phyloP scores from a whole-genome alignment of 2,329 filamentous ascomycete species.

The Stachybotrys echinatus region DNA sequence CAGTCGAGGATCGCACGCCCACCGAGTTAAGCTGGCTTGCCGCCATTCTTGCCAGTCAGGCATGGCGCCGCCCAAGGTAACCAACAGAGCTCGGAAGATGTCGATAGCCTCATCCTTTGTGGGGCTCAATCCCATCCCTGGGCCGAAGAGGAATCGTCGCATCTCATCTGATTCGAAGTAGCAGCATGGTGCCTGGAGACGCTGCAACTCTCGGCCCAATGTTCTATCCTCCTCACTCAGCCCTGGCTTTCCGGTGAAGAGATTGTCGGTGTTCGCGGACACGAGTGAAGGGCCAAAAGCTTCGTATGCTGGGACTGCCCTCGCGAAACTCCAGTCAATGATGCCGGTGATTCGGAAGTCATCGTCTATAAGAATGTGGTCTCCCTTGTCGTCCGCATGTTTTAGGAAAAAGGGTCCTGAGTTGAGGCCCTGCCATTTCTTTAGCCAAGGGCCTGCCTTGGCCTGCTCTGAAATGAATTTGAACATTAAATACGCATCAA shows the following conservation, averaged over 20 bases:
- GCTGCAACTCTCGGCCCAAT: conserved; percentile 6
- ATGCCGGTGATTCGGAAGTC: conserved; percentile 33
- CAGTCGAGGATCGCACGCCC: too few relatives aligned
- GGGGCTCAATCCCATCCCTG: conserved; percentile 10
- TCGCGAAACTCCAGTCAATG: conserved; percentile 9
- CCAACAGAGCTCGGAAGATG: conserved; percentile 10
- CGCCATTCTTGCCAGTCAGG: conserved; percentile 9
- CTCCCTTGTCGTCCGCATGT: conserved; percentile 40
- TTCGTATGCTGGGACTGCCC: conserved; percentile 7
- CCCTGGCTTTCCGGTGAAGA: conserved; percentile 4
- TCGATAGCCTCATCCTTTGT: conserved; percentile 3
- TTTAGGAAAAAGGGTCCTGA: conserved; percentile 31
- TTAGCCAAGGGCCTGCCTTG: conserved; percentile 2
- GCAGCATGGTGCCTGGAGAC: conserved; percentile 4
- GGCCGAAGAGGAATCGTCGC: conserved; percentile 13
- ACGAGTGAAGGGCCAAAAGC: conserved; percentile 7
- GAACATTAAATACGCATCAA: conserved; percentile 26
- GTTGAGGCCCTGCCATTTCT: conserved; percentile 5
- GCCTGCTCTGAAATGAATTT: conserved; percentile 23
- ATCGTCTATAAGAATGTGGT: conserved; percentile 37
- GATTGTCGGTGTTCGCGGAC: background rate
- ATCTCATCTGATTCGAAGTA: conserved; percentile 11
- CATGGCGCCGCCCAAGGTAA: conserved; percentile 7
- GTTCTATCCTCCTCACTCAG: conserved; percentile 3
- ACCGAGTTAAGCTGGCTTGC: too few relatives aligned